Percentiles rank a stretch among this genome's conserved stretches.
Evolutionary conservation across 1,284 basidiomycete species (phyloP).

Genomic region (Lignosus rhinocerotis): DNA sequence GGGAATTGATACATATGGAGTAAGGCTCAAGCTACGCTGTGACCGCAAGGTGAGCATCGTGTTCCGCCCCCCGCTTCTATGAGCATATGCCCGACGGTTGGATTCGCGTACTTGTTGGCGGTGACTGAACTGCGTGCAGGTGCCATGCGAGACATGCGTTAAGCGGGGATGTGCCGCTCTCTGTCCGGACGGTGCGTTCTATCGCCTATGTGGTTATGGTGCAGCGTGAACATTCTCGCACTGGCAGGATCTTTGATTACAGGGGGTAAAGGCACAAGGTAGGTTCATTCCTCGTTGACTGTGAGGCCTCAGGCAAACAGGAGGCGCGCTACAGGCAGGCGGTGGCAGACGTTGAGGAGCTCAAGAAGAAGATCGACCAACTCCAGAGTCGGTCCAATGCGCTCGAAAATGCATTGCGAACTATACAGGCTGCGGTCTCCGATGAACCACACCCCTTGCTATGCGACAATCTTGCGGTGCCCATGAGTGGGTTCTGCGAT

Average conservation of each 20-base stretch:
- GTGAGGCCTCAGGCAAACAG: neutral
- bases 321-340: constrained; percentile 43
- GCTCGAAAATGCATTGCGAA: constrained; percentile 56
- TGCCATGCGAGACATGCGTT: constrained; percentile 72
- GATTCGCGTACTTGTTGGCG: neutral
- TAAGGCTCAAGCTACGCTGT: constrained; percentile 69
- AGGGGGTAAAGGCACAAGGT: constrained; percentile 49
- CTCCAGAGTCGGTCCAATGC: constrained; percentile 55
- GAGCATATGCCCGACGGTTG: neutral
- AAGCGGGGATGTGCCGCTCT: constrained; percentile 69
- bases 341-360: constrained; percentile 63
- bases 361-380: constrained; percentile 61
- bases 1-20: neutral
- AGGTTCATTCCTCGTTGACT: neutral
- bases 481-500: neutral
- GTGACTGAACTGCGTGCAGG: constrained; percentile 36
- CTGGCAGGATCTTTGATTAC: constrained; percentile 59
- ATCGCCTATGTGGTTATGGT: neutral
- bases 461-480: constrained; percentile 19
- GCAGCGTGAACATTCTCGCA: neutral
- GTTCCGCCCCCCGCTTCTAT: neutral
- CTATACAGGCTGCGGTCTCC: constrained; percentile 48
- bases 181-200: constrained; percentile 61
- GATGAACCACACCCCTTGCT: constrained; percentile 50
- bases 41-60: constrained; percentile 56